Base-by-base conservation (phyloP, 2,329 filamentous ascomycete genomes). In the Talaromyces sp. region DNA sequence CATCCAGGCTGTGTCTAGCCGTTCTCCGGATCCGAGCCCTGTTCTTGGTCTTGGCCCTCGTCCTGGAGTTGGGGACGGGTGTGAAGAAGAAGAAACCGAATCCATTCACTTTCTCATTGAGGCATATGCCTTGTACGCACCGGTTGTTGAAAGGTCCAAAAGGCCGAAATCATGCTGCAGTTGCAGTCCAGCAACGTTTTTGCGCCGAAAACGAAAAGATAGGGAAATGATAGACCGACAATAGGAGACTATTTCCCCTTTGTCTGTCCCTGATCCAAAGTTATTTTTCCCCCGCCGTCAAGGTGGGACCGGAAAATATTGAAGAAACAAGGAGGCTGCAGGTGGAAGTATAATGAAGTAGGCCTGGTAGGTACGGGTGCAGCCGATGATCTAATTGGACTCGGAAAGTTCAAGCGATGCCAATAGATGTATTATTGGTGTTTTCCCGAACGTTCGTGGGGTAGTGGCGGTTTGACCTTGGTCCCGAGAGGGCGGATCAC, bases 401-500 rank as follows among this genome's bases (percentile, higher is more conserved):
- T 18, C 31, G 16, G 8, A 10, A 34, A 36, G 16, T 27, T 52
- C 30, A 36, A 34, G 23, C 12, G n/a, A 56, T 5, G 53, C 30
- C 5, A 33, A 12, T 18, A 40, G 14, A 40, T n/a, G n/a, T n/a
- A 40, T 40, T 40, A 40, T 40, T 40, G 36, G 36, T 34, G 52
- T 31, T 33, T 18, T 18, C 50, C 52, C 36, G 12, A 4, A 23
- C 16, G 28, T 36, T 18, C 55, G 33, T 56, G 55, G 33, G 33
- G 55, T 40, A n/a, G 53, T 33, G 53, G 53, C 18, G 30, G 31
- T 42, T 10, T 14, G 28, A 47, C 28, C 28, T 18, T 28, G 36
- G 60, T 54, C 60, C 60, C 60, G 60, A 61, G 60, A 33, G 44
- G 57, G 50, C 50, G 60, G 60, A 61, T 58, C 42, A 23, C 42